These are phyloP conservation scores for Clarireedia homoeocarpa DNA, from an alignment of 2,329 filamentous ascomycete genomes.

Conservation along the genomic window DNA sequence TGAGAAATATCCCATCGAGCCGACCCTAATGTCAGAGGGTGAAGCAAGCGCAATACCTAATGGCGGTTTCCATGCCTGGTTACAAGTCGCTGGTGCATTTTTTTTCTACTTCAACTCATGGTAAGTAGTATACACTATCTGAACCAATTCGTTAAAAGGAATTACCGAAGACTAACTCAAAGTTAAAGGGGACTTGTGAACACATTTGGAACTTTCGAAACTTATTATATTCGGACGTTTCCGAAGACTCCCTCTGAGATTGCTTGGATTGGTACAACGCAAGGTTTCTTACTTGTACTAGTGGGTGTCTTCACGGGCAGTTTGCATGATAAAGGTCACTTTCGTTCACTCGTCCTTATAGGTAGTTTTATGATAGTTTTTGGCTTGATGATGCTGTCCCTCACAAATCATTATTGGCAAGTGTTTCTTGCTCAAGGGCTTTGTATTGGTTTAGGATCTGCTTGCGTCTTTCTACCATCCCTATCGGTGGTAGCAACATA, in stretches of 20 bases:
- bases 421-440: constrained; percentile 27
- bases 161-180: not conserved
- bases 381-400: constrained; percentile 26
- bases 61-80: not conserved
- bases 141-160: not conserved
- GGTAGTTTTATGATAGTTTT: not conserved
- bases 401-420: constrained; percentile 28
- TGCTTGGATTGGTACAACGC: not conserved
- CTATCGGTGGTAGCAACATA: constrained; percentile 75
- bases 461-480: constrained; percentile 76
- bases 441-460: constrained; percentile 60
- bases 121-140: not conserved
- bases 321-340: not conserved
- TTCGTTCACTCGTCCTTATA: not conserved
- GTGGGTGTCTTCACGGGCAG: not conserved
- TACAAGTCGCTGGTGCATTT: not conserved
- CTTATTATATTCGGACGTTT: not conserved
- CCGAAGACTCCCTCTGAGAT: not conserved
- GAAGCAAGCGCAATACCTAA: not conserved
- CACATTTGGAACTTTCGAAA: not conserved
- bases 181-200: constrained; percentile 29
- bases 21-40: not conserved
- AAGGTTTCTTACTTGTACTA: not conserved
- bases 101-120: not conserved
- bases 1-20: not conserved